Evolutionary conservation across 768 basidiomycete genomes (phyloP).

Genomic region (Trametes meyenii): DNA sequence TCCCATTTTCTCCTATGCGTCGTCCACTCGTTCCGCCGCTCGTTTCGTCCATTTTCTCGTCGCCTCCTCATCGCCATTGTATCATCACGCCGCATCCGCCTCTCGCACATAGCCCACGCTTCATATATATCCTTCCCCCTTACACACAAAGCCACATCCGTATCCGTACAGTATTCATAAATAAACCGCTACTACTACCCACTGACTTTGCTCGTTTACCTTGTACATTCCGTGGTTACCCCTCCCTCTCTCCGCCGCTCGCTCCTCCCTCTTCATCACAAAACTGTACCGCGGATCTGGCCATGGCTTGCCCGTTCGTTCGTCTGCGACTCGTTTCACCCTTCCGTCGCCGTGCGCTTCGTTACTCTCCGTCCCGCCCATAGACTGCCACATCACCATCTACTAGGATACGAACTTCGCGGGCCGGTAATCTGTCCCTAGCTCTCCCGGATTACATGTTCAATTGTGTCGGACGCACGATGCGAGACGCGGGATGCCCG

Average conservation of each 20-base stretch:
- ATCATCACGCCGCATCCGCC: slow-evolving; percentile 16
- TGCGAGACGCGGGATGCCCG: background rate
- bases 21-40: slow-evolving; percentile 22
- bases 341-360: background rate
- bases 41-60: background rate
- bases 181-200: slow-evolving; percentile 13
- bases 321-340: background rate
- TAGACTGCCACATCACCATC: slow-evolving; percentile 13
- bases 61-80: background rate
- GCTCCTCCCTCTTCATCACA: background rate
- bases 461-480: background rate
- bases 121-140: slow-evolving; percentile 12
- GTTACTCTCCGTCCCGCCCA: slow-evolving; percentile 4
- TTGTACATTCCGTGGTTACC: slow-evolving; percentile 17
- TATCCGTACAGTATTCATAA: slow-evolving; percentile 23
- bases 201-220: slow-evolving; percentile 16
- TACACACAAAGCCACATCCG: background rate
- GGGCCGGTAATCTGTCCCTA: slow-evolving; percentile 5
- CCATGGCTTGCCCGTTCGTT: slow-evolving; percentile 2
- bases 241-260: background rate
- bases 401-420: slow-evolving; percentile 12
- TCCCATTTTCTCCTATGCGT: slow-evolving; percentile 3
- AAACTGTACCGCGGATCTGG: background rate
- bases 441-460: slow-evolving; percentile 2
- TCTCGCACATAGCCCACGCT: slow-evolving; percentile 19